A percentile compares a stretch with the other conserved stretches of the same genome.
phyloP scores from a whole-genome alignment of 1,284 basidiomycete species.

The Sphagnurus paluster region DNA sequence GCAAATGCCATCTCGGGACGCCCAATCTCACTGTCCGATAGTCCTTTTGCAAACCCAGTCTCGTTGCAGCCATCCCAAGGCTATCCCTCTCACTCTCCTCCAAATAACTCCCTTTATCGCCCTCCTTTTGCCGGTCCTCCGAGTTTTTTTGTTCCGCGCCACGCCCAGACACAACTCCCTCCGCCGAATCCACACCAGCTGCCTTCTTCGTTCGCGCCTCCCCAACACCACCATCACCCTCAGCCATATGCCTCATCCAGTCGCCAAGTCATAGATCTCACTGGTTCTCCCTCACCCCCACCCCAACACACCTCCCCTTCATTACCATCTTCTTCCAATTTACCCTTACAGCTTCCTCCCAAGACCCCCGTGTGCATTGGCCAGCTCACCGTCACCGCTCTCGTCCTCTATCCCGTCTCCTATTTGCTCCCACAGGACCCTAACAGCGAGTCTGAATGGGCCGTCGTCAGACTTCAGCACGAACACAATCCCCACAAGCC shows the following conservation, averaged over 20 bases:
- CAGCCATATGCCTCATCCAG: slow-evolving; percentile 23
- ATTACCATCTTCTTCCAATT: slow-evolving; percentile 22
- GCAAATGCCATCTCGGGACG: no score
- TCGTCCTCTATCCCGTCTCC: slow-evolving; percentile 83
- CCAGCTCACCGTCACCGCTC: slow-evolving; percentile 75
- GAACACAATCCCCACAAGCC: slow-evolving; percentile 61
- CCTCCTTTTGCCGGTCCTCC: slow-evolving; percentile 48
- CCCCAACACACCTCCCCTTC: slow-evolving; percentile 38
- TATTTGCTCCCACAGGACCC: slow-evolving; percentile 61
- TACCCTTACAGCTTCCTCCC: slow-evolving; percentile 59
- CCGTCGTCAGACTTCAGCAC: slow-evolving; percentile 74
- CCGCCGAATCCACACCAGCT: slow-evolving; percentile 16
- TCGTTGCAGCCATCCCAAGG: slow-evolving; percentile 8
- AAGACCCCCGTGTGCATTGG: slow-evolving; percentile 89
- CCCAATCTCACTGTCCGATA: slow-evolving; percentile 7
- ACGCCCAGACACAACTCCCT: slow-evolving; percentile 16
- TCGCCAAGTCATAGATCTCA: slow-evolving; percentile 73
- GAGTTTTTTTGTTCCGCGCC: slow-evolving; percentile 27
- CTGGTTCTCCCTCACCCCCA: slow-evolving; percentile 71
- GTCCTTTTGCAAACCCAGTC: slow-evolving; percentile 4
- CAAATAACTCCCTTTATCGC: slow-evolving; percentile 33
- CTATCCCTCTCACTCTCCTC: slow-evolving; percentile 9
- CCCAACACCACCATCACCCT: slow-evolving; percentile 21
- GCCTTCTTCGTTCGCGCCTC: slow-evolving; percentile 23
- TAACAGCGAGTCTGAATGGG: slow-evolving; percentile 64